Base-by-base conservation (phyloP, 768 basidiomycete species). In the Vishniacozyma victoriae region DNA sequence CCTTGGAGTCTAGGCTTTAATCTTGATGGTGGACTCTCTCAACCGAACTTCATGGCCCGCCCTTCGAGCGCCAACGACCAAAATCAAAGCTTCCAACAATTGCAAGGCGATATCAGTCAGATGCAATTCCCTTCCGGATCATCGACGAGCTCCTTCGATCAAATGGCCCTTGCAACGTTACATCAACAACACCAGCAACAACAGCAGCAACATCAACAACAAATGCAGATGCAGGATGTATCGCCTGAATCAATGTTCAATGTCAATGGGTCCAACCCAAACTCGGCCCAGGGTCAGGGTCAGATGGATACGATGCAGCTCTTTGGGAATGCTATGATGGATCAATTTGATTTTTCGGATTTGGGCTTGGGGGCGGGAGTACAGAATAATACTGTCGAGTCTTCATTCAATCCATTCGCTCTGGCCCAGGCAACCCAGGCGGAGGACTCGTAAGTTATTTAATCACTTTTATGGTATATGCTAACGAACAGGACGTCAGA, bases 401-500 rank as follows among this genome's bases (percentile, higher is more conserved):
- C 7, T 38, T 42, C 44, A 4, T 71, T 71, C 57, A 72, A 72
- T 45, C 70, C 70, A 3, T 72, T 72, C 45, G 68, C 68, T 4
- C 40, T 72, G 27, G 57, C 68, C 4, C 70, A 72, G 35, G 62
- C n/a, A n/a, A n/a, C 58, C 27, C 60, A 62, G 31, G 57, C 59
- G 20, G 56, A 57, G 62, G 54, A 64, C 62, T 59, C 23, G 18
- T n/a, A n/a, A 33, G 29, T 33, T 25, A 20, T 35, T 29, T 18
- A 29, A 50, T 47, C 6, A 9, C 24, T 39, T 14, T 37, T 6
- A 35, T 9, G 5, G 19, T 7, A 23, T 15, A 7, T 46, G 15
- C 18, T 18, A 12, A n/a, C 16, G 13, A 35, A 35, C 12, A 38
- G 14, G 18, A 9, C 20, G 33, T 37, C 22, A 26, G 60, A 59